Percentiles rank a stretch among this genome's conserved stretches.
phyloP scores from a whole-genome alignment of 2,329 filamentous ascomycete genomes.

The Claviceps citrina region DNA sequence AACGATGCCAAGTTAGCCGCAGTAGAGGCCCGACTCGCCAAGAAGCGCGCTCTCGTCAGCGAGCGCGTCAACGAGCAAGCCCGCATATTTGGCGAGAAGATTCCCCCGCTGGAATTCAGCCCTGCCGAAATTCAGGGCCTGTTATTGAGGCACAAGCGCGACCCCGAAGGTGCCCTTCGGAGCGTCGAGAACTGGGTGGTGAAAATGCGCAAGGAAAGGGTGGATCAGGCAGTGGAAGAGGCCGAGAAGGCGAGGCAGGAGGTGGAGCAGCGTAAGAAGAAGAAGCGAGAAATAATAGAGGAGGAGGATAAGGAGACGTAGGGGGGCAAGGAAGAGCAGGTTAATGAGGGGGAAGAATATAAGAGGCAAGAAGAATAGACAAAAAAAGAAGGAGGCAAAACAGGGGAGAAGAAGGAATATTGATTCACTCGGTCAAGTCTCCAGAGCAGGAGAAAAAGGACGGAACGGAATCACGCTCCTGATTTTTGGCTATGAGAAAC shows the following conservation, averaged over 20 bases:
- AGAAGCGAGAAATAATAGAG: not conserved
- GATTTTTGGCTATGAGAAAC: too few relatives aligned
- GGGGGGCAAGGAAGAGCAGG: not conserved
- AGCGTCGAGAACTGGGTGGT: slow-evolving; percentile 33
- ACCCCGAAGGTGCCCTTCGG: slow-evolving; percentile 32
- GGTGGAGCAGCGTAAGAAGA: slow-evolving; percentile 8
- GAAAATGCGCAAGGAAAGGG: slow-evolving; percentile 33
- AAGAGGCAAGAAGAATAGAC: not conserved
- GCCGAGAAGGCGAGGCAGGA: slow-evolving; percentile 12
- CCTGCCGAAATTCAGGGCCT: slow-evolving; percentile 47
- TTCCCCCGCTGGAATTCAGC: slow-evolving; percentile 42
- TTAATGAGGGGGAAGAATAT: not conserved
- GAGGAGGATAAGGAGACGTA: not conserved
- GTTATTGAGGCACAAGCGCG: slow-evolving; percentile 39
- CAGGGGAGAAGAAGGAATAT: too few relatives aligned
- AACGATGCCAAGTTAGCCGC: slow-evolving; percentile 17
- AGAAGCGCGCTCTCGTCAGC: slow-evolving; percentile 20
- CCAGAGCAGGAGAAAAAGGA: too few relatives aligned
- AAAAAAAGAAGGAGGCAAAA: not conserved
- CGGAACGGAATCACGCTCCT: too few relatives aligned
- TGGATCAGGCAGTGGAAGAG: slow-evolving; percentile 22
- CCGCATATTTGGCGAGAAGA: slow-evolving; percentile 29
- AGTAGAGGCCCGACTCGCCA: slow-evolving; percentile 13
- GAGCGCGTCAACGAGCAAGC: slow-evolving; percentile 32
- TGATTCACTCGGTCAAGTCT: too few relatives aligned